Percentiles rank a stretch among this genome's conserved stretches.
phyloP scores from a whole-genome alignment of 441 rosid species.

The Dalechampia spathulata region DNA sequence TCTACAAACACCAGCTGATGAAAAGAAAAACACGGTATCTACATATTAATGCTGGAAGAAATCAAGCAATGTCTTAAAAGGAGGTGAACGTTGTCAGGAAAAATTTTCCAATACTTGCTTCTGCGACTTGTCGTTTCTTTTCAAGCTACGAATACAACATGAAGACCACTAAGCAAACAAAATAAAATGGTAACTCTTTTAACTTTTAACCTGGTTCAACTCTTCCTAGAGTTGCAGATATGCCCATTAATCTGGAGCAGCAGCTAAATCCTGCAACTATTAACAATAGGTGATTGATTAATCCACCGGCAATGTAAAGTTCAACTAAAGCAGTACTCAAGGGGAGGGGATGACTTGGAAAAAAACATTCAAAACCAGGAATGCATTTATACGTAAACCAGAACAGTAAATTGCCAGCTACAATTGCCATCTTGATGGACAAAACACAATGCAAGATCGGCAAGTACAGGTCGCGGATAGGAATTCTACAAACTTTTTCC shows the following conservation, averaged over 20 bases:
- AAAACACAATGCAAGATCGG: neutral
- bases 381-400: too few relatives aligned
- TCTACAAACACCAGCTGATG: too few relatives aligned
- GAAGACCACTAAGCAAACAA: slow-evolving; percentile 1
- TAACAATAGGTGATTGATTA: neutral
- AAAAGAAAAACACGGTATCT: too few relatives aligned
- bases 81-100: too few relatives aligned
- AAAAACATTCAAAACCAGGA: too few relatives aligned
- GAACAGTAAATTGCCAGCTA: neutral
- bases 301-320: too few relatives aligned
- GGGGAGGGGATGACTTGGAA: too few relatives aligned
- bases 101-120: too few relatives aligned
- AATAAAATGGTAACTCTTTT: neutral
- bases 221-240: neutral
- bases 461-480: neutral
- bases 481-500: neutral
- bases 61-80: too few relatives aligned
- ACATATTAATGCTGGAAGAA: too few relatives aligned
- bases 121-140: slow-evolving; percentile 2
- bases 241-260: neutral
- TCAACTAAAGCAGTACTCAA: too few relatives aligned
- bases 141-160: slow-evolving; percentile 6
- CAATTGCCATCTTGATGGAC: too few relatives aligned
- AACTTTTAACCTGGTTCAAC: slow-evolving; percentile 3
- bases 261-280: slow-evolving; percentile 14